Conservation (phyloP, 208 protist genomes). For the Trypanosoma brucei region DNA sequence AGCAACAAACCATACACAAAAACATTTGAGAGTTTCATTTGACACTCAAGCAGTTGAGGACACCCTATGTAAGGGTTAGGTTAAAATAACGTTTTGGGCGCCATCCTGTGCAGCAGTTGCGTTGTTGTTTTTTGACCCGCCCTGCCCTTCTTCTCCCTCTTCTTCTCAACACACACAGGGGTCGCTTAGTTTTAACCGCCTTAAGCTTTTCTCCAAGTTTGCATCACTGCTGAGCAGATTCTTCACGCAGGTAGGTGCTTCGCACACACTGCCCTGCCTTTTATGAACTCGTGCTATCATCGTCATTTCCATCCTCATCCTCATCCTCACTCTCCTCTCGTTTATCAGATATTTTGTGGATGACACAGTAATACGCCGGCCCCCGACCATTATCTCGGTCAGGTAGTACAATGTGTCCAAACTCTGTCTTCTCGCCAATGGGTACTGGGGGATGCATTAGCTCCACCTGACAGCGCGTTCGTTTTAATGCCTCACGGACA, state of each 20-base stretch:
- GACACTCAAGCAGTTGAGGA: too few relatives aligned
- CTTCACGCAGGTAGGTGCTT: not conserved
- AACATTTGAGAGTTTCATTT: too few relatives aligned
- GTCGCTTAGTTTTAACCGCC: too few relatives aligned
- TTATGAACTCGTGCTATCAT: constrained; percentile 23
- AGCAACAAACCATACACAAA: too few relatives aligned
- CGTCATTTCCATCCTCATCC: constrained; percentile 13
- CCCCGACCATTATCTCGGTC: constrained; percentile 57
- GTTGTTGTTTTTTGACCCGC: too few relatives aligned
- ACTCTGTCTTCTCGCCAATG: constrained; percentile 57
- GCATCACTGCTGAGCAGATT: too few relatives aligned
- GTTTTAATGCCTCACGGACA: constrained; percentile 53
- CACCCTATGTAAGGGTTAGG: too few relatives aligned
- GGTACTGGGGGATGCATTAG: constrained; percentile 24
- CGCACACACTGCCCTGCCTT: not conserved
- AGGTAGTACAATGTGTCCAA: constrained; percentile 71
- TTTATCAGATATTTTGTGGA: constrained; percentile 49
- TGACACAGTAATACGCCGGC: constrained; percentile 66
- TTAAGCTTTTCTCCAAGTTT: too few relatives aligned
- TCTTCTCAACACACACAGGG: too few relatives aligned
- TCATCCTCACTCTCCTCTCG: constrained; percentile 22
- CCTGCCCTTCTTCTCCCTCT: too few relatives aligned
- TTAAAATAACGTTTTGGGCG: too few relatives aligned
- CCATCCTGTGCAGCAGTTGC: too few relatives aligned
- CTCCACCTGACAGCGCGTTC: constrained; percentile 54